Evolutionary conservation across 345 rosid genomes (phyloP).

Genomic region (Eucalyptus pauciflora): DNA sequence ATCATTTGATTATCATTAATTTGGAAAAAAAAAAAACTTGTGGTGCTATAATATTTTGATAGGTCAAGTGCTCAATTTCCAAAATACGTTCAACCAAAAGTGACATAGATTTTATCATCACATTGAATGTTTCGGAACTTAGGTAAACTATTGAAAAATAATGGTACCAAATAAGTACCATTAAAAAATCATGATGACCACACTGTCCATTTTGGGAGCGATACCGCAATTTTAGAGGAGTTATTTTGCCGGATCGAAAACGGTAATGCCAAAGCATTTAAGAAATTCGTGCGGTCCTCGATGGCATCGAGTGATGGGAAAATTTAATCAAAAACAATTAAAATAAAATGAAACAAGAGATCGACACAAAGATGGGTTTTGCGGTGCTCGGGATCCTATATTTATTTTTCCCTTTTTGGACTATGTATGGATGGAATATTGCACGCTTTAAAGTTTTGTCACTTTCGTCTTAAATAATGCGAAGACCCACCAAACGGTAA

Average conservation of each 20-base stretch:
- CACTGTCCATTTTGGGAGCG: background rate
- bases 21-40: background rate
- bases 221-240: background rate
- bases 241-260: background rate
- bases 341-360: background rate
- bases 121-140: fast-evolving
- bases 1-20: background rate
- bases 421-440: background rate
- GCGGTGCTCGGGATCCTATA: background rate
- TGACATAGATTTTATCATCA: background rate
- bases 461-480: background rate
- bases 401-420: background rate
- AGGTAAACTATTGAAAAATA: background rate
- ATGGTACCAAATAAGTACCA: fast-evolving
- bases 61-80: background rate
- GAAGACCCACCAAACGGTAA: background rate
- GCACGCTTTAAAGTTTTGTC: background rate
- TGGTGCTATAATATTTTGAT: background rate
- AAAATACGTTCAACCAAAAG: background rate
- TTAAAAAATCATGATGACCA: background rate
- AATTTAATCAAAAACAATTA: background rate
- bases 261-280: background rate
- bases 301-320: background rate
- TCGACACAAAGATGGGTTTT: background rate
- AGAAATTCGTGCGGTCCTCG: background rate